Evolutionary conservation across 2,329 filamentous ascomycete genomes (phyloP), one percentile per base, ranked within the genome.

Genomic region (Elsinoe fawcettii): DNA sequence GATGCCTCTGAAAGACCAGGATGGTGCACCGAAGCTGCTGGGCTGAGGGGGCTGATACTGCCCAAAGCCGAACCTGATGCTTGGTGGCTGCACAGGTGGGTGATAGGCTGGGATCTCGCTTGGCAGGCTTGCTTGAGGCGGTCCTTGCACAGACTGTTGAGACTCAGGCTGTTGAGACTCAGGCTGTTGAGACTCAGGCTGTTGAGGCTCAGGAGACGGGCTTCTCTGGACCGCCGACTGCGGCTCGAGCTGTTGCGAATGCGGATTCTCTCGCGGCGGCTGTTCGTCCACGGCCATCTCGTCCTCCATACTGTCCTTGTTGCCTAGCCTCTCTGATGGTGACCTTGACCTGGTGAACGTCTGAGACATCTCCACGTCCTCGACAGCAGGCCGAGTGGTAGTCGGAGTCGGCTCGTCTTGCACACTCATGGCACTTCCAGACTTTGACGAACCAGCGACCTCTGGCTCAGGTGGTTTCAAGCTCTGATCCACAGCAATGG

Each of bases 351-450:
- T 55, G 11, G 36, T 27, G 1, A 16, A 32, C 6, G 12, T 27
- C 30, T 51, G 53, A 16, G 56, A 41, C 44, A 49, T 43, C 25
- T 51, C 32, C 22, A 58, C 34, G 20, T 59, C 51, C 39, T 34
- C 55, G 12, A 12, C 16, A 11, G 14, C 36, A 5, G n/a, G 36
- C 44, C 32, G 51, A 25, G 32, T 55, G 22, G 30, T n/a, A 30
- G 32, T 20, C 16, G 37, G 49, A 1, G 25, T 56, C n/a, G 51
- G 25, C 36, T 23, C 37, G 20, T 32, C 39, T 11, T 23, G 20
- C 18, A 44, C 25, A 18, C 53, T 34, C 36, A 32, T 56, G 14
- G 36, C 36, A 22, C 46, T 51, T 32, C 25, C 46, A 32, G 46
- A 25, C 20, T 25, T 51, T 25, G 12, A 22, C 27, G 25, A 34